These are phyloP conservation scores for Tolypocladium guangdongense DNA, from an alignment of 2,329 filamentous ascomycete species.

Conservation along the genomic window DNA sequence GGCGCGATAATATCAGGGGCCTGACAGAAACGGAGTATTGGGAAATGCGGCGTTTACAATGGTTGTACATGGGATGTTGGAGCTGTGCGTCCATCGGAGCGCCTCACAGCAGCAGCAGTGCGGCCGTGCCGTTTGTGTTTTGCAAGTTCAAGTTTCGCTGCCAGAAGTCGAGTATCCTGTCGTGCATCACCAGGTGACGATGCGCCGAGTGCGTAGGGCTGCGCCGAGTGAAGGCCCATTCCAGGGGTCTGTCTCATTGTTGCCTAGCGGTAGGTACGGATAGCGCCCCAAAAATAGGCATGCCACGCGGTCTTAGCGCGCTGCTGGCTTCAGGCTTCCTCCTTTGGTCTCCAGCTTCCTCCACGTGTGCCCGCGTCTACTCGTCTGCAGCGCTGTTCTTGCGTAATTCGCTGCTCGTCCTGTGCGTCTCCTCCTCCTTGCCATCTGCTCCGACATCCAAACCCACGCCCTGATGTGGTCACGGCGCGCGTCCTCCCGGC, in stretches of 20 bases:
- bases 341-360: neutral
- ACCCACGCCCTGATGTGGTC: slow-evolving; percentile 7
- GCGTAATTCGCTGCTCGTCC: neutral
- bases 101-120: neutral
- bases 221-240: too few species aligned
- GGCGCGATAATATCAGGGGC: neutral
- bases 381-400: neutral
- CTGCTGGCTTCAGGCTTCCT: neutral
- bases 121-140: neutral
- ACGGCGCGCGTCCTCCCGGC: slow-evolving; percentile 8
- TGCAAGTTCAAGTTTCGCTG: neutral
- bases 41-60: neutral
- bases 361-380: too few species aligned
- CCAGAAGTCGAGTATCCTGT: neutral
- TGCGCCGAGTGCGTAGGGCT: too few species aligned
- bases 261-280: too few species aligned
- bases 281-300: too few species aligned
- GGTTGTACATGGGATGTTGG: neutral
- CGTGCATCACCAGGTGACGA: too few species aligned
- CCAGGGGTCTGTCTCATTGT: too few species aligned
- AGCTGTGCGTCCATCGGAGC: neutral
- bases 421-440: too few species aligned
- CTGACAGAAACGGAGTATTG: neutral
- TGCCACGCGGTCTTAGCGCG: too few species aligned
- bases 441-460: neutral